Percentiles rank a stretch among this genome's conserved stretches.
These are phyloP conservation scores for Albifimbria verrucaria DNA, from an alignment of 2,329 filamentous ascomycete genomes.

Conservation along the genomic window DNA sequence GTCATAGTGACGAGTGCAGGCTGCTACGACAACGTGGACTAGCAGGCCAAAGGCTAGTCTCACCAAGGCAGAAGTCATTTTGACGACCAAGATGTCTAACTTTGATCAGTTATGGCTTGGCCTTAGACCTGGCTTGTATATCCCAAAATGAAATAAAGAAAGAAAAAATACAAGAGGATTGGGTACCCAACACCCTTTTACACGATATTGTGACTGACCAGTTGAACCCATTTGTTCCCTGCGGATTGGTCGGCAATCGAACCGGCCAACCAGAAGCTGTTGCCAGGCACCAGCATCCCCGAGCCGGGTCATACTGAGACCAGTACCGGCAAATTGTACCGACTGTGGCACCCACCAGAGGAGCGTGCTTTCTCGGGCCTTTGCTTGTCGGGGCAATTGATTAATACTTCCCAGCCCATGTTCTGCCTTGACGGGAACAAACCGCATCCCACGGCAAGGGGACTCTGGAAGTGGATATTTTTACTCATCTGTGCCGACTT, in stretches of 20 bases:
- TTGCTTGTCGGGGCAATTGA: neutral
- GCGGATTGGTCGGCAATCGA: too few species aligned
- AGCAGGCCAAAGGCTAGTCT: neutral
- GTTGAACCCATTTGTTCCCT: neutral
- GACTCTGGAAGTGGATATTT: neutral
- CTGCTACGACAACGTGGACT: neutral
- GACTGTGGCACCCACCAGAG: neutral
- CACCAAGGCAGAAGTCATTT: conserved; percentile 21
- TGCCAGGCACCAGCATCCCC: neutral
- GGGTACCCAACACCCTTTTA: neutral
- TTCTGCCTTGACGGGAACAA: neutral
- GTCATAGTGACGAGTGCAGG: neutral
- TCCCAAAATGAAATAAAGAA: too few species aligned
- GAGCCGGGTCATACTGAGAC: neutral
- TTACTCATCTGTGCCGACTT: neutral
- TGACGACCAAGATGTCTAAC: neutral
- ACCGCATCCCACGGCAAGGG: neutral
- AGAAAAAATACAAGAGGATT: too few species aligned
- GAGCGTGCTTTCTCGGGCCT: neutral
- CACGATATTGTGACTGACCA: neutral
- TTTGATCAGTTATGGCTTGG: too few species aligned
- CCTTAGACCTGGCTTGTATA: too few species aligned
- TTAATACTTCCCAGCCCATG: neutral
- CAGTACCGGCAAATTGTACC: neutral
- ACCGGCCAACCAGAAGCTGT: neutral